A percentile compares a stretch with the other conserved stretches of the same genome.
These are phyloP conservation scores for Cladobotryum mycophilum DNA, from an alignment of 2,329 filamentous ascomycete genomes.

Conservation along the genomic window DNA sequence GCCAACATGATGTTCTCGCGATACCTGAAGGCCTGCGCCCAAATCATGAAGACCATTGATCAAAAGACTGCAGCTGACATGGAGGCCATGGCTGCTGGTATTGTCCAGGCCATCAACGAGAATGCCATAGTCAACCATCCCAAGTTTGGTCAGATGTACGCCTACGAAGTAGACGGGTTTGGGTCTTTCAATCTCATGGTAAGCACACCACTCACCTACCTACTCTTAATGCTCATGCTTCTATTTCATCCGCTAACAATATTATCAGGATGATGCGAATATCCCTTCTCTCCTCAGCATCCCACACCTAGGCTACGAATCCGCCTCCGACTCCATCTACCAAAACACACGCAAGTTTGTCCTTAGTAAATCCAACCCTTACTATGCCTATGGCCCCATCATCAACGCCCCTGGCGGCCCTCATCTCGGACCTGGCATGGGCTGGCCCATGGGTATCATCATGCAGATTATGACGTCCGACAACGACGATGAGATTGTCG, in stretches of 20 bases:
- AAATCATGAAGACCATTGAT: conserved; percentile 39
- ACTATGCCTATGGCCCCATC: conserved; percentile 53
- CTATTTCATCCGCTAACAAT: conserved; percentile 1
- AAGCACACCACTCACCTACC: not conserved
- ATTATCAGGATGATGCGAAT: conserved; percentile 52
- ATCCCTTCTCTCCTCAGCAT: conserved; percentile 56
- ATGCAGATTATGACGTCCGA: conserved; percentile 73
- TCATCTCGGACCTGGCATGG: conserved; percentile 56
- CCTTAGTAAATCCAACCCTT: conserved; percentile 64
- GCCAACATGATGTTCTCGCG: conserved; percentile 79
- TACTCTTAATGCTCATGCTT: not conserved
- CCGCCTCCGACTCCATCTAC: conserved; percentile 58
- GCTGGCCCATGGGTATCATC: conserved; percentile 84
- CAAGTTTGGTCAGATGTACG: conserved; percentile 59
- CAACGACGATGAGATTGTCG: conserved; percentile 65
- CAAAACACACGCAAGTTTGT: conserved; percentile 72
- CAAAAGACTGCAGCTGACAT: conserved; percentile 52
- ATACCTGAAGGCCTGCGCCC: conserved; percentile 48
- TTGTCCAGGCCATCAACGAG: conserved; percentile 60
- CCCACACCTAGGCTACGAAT: conserved; percentile 50
- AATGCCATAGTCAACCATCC: conserved; percentile 60
- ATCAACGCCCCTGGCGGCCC: conserved; percentile 47
- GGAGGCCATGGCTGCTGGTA: conserved; percentile 47
- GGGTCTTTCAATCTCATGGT: conserved; percentile 54
- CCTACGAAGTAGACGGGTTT: conserved; percentile 65